Evolutionary conservation across 2,329 filamentous ascomycete genomes (phyloP), one percentile per base, ranked within the genome.

Genomic region (Aureobasidium sp.): DNA sequence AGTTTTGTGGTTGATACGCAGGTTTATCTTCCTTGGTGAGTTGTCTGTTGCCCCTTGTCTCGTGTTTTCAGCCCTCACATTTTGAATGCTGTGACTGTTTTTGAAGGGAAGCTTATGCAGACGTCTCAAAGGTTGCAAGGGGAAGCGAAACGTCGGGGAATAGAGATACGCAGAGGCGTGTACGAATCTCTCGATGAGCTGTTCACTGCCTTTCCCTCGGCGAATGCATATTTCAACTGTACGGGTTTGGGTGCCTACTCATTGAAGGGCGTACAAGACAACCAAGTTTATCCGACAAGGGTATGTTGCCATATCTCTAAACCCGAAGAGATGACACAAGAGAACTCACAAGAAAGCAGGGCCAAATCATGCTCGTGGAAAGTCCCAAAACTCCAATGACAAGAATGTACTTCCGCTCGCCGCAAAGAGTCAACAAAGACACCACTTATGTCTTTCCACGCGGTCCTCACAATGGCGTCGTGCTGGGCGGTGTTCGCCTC

Each of bases 181-280:
- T 74, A 77, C 0, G 87, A 94, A 42, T 89, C 89, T 0, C 76
- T 80, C 1, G 75, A 77, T 1, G 80, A 81, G 0, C 70, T 75
- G 11, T 70, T 74, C 54, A 84, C 84, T 1, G 82, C 38, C 3
- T 46, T 33, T 86, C 65, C 71, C 93, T 1, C 75, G 94, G 47
- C 40, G 13, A 54, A 4, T 29, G 58, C 58, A 10, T 60, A 53
- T 1, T 75, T 96, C 66, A 96, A 96, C 70, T 89, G 89, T 64
- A 90, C 89, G 0, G 91, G 90, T 0, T 75, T 96, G 6, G 79
- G 85, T 6, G 83, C 89, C 0, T 80, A 79, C 38, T 85, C 80
- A 61, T 81, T 96, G 0, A 89, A 89, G 8, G 92, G 91, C 29
- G 90, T 96, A 0, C 78, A 81, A 73, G 91, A 96, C 68, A 70